Evolutionary conservation across 805 yeast genomes (phyloP), one percentile per base, ranked within the genome.

Genomic region (Kodamaea jinghongensis): DNA sequence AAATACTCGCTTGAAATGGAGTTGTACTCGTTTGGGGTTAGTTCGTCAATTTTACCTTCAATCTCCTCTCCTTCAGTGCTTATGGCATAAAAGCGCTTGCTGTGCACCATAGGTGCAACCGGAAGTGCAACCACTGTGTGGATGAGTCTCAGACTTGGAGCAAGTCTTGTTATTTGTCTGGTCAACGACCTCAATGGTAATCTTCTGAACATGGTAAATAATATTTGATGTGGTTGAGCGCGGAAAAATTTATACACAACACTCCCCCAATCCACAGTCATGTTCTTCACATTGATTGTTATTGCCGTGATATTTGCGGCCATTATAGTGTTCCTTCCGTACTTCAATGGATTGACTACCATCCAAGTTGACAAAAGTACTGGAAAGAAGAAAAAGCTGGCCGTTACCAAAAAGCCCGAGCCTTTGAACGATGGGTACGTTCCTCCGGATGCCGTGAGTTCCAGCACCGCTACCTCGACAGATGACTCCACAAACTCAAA

Each of bases 1-100:
- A 93, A 62, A 41, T 87, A 83, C 14, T 65, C 71, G 46, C 84
- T 84, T 1, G 96, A 76, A 3, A 70, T 57, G 4, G 58, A 56
- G 55, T 85, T 88, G 62, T 86, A 93, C 40, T 81, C 74, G 28
- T 68, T 69, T 4, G 56, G 47, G 1, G 77, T 55, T 13, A 86
- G 43, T 3, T 64, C 47, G 36, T 69, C 70, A 15, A 86, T 76
- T 42, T 76, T 74, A 9, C 60, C 61, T 4, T 81, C 81, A 9
- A 82, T 65, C 6, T 57, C 56, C 13, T 67, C 60, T 4, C 89
- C 91, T 36, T 69, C 72, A 0, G 90, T 81, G 32, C 59, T 52
- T 9, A 58, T 15, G 17, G 51, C 53, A 45, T 47, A 55, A 25
- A 12, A 16, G 5, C 40, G 31, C 25, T 27, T 29, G 25, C 6